A percentile compares a stretch with the other conserved stretches of the same genome.
phyloP scores from a whole-genome alignment of 257 asterid genomes.

The Lycium ferocissimum region DNA sequence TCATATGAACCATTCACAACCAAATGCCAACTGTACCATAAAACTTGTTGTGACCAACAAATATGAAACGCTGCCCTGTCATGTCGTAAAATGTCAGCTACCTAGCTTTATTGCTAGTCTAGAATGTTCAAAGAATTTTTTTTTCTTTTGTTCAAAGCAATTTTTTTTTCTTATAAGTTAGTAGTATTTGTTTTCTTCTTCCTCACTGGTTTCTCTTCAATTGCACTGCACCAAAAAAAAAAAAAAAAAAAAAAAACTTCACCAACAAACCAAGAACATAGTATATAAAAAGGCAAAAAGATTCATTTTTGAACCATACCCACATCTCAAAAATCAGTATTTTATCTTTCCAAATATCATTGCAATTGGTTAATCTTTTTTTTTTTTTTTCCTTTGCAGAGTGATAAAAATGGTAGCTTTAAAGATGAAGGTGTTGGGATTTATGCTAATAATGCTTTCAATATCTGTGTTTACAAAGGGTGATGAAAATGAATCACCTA shows the following conservation, averaged over 20 bases:
- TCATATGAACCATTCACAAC: not conserved
- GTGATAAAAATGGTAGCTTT: slow-evolving; percentile 34
- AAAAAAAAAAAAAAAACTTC: slow-evolving; percentile 26
- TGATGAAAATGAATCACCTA: slow-evolving; percentile 42
- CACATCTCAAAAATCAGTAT: slow-evolving; percentile 25
- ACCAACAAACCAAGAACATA: slow-evolving; percentile 16
- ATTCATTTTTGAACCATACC: not conserved
- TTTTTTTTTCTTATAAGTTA: not conserved
- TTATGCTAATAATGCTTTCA: slow-evolving; percentile 37
- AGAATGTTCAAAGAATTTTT: slow-evolving; percentile 33
- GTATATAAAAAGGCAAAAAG: not conserved
- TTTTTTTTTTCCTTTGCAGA: no score
- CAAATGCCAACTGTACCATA: not conserved
- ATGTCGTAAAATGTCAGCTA: slow-evolving; percentile 41
- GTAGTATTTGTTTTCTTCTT: not conserved
- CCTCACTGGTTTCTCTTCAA: no score
- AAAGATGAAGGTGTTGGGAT: slow-evolving; percentile 36
- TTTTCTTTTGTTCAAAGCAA: not conserved
- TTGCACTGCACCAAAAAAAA: slow-evolving; percentile 42
- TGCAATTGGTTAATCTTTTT: not conserved
- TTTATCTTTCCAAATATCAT: not conserved
- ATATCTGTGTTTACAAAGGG: slow-evolving; percentile 27
- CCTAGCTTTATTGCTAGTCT: slow-evolving; percentile 55
- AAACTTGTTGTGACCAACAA: not conserved
- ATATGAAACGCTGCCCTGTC: slow-evolving; percentile 15